Percentiles rank a stretch among this genome's conserved stretches.
Evolutionary conservation across 768 basidiomycete genomes (phyloP).

Genomic region (Lactarius hengduanensis): DNA sequence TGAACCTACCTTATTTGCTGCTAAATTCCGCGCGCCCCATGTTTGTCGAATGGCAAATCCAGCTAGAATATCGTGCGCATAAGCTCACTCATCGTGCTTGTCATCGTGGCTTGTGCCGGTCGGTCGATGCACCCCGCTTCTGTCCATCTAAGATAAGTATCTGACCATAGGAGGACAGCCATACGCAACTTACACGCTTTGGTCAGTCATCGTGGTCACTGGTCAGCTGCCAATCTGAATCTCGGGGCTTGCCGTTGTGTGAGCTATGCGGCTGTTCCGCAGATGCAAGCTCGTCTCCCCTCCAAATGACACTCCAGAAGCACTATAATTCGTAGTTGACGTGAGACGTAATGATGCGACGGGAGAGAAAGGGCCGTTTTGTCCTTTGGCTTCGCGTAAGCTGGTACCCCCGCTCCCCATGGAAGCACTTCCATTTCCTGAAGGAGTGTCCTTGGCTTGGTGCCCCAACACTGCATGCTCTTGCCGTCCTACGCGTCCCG

Average conservation of each 20-base stretch:
- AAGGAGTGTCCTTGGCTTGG: slow-evolving; percentile 1
- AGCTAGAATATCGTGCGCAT: not conserved
- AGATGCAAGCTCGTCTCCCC: not conserved
- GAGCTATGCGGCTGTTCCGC: not conserved
- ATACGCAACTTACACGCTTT: not conserved
- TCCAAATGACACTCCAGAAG: slow-evolving; percentile 13
- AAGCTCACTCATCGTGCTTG: not conserved
- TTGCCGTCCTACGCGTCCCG: slow-evolving; percentile 18
- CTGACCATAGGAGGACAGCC: not conserved
- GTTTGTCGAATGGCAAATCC: not conserved
- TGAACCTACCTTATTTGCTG: not conserved
- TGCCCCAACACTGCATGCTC: not conserved
- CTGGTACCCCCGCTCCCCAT: not conserved
- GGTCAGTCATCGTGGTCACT: not conserved
- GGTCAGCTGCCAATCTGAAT: not conserved
- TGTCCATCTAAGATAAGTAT: not conserved
- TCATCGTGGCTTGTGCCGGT: not conserved
- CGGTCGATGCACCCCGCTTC: not conserved
- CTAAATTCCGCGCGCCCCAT: not conserved
- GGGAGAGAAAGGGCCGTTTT: slow-evolving; percentile 1
- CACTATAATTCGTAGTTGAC: not conserved
- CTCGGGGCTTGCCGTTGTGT: not conserved
- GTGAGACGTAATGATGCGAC: slow-evolving; percentile 21
- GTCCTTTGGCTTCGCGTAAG: slow-evolving; percentile 16
- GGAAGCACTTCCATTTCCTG: slow-evolving; percentile 2